Evolutionary conservation across 345 rosid genomes (phyloP), one percentile per base, ranked within the genome.

Genomic region (Eucalyptus marginata): DNA sequence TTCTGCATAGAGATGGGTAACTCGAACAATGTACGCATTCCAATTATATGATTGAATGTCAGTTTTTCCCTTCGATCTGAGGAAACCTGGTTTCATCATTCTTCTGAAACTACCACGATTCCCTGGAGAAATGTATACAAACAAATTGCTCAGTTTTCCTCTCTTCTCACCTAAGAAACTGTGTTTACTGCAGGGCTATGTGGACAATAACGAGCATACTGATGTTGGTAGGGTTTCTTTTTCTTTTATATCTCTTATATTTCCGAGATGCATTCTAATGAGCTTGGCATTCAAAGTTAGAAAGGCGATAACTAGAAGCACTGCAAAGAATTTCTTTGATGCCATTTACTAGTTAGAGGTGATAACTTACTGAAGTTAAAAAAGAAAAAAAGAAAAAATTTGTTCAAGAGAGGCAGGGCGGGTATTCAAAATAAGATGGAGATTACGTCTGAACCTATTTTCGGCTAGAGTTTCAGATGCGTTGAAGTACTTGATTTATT

Each of bases 171-270:
- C 62, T 85, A 29, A 47, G 56, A 66, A 44, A 87, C 49, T 81
- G 51, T 86, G 87, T 88, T 54, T 86, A 47, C 87, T 91, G 89
- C 96, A 96, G 97, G 93, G 89, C 79, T 89, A 79, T 88, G 95
- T 91, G 89, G 93, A 90, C 49, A 91, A 86, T 88, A 90, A 90
- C 91, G 95, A 93, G 90, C 94, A 92, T 88, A 90, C 92, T 88
- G 97, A 97, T 91, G 36, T 89, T 15, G 96, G 99, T 96, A 92
- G 87, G 94, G 89, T 59, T 89, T 71, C 88, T 89, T 17, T 85
- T 59, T 47, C 87, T 87, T 50, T 7, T 50, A 31, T 86, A 50
- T 44, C 36, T 81, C 36, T 49, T 87, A 29, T 71, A 81, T 29
- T 88, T 40, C 58, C 47, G 27, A 27, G 66, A 50, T 76, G 86